phyloP scores from a whole-genome alignment of 352 stramenopile species.

The Phytophthora sansomeana region DNA sequence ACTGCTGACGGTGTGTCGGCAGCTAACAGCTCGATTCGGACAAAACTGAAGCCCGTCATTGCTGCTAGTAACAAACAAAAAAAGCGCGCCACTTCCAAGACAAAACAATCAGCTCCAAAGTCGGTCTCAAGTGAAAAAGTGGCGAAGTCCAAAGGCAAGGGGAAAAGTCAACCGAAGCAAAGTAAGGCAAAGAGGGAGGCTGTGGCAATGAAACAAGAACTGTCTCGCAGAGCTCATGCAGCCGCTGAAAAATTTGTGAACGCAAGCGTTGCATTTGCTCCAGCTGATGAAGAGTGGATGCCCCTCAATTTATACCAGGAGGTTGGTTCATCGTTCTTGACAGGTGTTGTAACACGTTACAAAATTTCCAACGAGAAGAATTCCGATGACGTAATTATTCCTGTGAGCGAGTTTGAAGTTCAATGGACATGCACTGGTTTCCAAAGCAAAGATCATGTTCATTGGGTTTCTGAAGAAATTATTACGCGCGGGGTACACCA shows the following conservation, averaged over 20 bases:
- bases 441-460: not conserved
- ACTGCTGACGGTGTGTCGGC: no score
- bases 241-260: not conserved
- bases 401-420: not conserved
- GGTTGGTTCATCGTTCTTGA: not conserved
- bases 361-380: not conserved
- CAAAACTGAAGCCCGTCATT: no score
- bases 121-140: no score
- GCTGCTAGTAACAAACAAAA: no score
- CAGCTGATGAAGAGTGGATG: slow-evolving; percentile 5
- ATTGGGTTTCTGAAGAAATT: not conserved
- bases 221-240: not conserved
- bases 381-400: not conserved
- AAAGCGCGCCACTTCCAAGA: no score
- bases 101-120: no score
- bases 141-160: no score
- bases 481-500: not conserved
- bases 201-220: not conserved
- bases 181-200: no score
- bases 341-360: slow-evolving; percentile 5
- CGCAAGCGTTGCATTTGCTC: slow-evolving; percentile 4
- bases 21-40: no score
- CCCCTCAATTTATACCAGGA: not conserved
- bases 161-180: no score
- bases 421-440: not conserved